phyloP scores from a whole-genome alignment of 345 rosid species.

The Gossypium raimondii region DNA sequence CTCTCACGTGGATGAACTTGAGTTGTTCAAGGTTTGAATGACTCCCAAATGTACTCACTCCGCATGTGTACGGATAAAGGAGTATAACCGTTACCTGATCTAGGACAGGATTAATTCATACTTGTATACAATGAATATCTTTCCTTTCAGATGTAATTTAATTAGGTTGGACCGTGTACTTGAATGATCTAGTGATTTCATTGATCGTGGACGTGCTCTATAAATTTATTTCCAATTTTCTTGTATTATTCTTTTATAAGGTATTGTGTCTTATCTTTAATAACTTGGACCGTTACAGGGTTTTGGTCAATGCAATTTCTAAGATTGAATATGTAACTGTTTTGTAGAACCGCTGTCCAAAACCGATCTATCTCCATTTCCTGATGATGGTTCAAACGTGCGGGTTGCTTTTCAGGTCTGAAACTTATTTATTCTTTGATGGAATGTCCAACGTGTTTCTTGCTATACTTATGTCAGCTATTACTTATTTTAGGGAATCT shows the following conservation, averaged over 20 bases:
- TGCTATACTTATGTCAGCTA: slow-evolving; percentile 17
- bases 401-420: slow-evolving; percentile 89
- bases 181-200: background rate
- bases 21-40: background rate
- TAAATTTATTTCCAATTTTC: background rate
- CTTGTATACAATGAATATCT: background rate
- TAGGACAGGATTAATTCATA: background rate
- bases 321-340: slow-evolving; percentile 10
- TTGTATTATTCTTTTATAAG: slow-evolving; percentile 2
- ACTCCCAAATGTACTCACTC: background rate
- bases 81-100: background rate
- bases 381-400: slow-evolving; percentile 45
- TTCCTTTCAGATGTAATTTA: background rate
- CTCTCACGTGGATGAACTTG: background rate
- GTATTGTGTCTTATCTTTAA: background rate
- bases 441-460: slow-evolving; percentile 12
- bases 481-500: slow-evolving; percentile 55
- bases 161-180: background rate
- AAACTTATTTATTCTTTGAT: slow-evolving; percentile 12
- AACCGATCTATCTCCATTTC: slow-evolving; percentile 35
- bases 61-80: background rate
- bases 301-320: background rate
- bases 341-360: slow-evolving; percentile 74
- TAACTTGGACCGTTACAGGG: slow-evolving; percentile 6
- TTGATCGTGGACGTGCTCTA: background rate